Conservation (phyloP, 495 filamentous ascomycete species). For the Penicillium parvum region DNA sequence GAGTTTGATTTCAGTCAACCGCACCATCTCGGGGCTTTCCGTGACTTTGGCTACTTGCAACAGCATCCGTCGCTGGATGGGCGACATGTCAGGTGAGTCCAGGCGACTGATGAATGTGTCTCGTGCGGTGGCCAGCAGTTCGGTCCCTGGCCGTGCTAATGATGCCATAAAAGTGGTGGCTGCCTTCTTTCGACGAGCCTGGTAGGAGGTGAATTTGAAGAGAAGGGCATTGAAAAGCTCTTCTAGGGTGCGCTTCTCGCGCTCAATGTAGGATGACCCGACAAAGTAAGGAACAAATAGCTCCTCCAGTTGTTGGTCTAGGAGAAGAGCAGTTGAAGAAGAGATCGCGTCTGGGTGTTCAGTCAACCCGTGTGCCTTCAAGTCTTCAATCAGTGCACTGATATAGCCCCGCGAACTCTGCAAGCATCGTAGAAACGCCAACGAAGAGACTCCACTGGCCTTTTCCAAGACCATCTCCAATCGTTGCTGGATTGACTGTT, state of each 20-base stretch:
- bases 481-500: constrained; percentile 94
- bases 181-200: constrained; percentile 80
- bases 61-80: constrained; percentile 81
- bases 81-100: constrained; percentile 77
- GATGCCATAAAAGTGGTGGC: constrained; percentile 86
- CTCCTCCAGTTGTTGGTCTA: constrained; percentile 96
- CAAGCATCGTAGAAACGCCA: constrained; percentile 86
- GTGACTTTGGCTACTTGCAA: constrained; percentile 73
- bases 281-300: constrained; percentile 94
- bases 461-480: constrained; percentile 96
- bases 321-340: constrained; percentile 72
- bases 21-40: constrained; percentile 47
- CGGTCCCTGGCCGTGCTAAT: constrained; percentile 77
- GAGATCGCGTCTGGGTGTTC: constrained; percentile 91
- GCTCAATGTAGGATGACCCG: constrained; percentile 91
- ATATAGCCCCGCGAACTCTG: constrained; percentile 88
- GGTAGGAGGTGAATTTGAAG: constrained; percentile 93
- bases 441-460: constrained; percentile 79
- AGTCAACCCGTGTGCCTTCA: constrained; percentile 91
- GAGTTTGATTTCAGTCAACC: constrained; percentile 71
- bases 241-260: constrained; percentile 83
- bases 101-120: constrained; percentile 76
- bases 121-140: constrained; percentile 74
- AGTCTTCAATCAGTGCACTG: constrained; percentile 77
- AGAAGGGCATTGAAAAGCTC: constrained; percentile 89